phyloP scores from a whole-genome alignment of 805 yeast species.

The Saccharomycopsis synnaedendra region DNA sequence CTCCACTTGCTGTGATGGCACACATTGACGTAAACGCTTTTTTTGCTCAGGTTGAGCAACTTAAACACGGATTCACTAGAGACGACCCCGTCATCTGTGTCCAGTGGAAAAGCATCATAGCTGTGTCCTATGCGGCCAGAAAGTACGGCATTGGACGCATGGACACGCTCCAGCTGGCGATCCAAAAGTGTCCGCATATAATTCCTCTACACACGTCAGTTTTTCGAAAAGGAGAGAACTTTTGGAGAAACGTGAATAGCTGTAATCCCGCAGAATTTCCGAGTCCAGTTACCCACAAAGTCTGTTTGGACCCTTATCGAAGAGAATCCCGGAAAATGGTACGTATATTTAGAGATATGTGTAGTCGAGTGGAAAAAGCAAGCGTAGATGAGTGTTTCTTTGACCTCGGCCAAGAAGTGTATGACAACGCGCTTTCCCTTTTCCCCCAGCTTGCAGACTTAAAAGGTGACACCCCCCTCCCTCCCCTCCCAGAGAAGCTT shows the following conservation, averaged over 20 bases:
- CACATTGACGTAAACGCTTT: constrained; percentile 92
- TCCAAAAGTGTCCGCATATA: constrained; percentile 62
- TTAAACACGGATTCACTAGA: constrained; percentile 49
- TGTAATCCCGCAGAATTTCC: constrained; percentile 41
- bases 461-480: constrained; percentile 24
- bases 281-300: constrained; percentile 57
- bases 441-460: constrained; percentile 35
- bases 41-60: constrained; percentile 88
- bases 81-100: constrained; percentile 87
- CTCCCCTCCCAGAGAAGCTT: constrained; percentile 30
- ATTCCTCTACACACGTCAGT: constrained; percentile 89
- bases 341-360: constrained; percentile 45
- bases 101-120: constrained; percentile 86
- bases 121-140: constrained; percentile 85
- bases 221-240: constrained; percentile 72
- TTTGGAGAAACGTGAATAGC: constrained; percentile 60
- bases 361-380: constrained; percentile 78
- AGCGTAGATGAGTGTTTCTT: constrained; percentile 90
- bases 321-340: constrained; percentile 76
- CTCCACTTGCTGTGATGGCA: constrained; percentile 69
- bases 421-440: constrained; percentile 27
- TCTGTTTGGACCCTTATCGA: constrained; percentile 83
- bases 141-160: constrained; percentile 71
- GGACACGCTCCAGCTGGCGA: constrained; percentile 61
- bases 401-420: constrained; percentile 65